Conservation (phyloP, 345 rosid species). For the Psidium friedrichsthalianum region DNA sequence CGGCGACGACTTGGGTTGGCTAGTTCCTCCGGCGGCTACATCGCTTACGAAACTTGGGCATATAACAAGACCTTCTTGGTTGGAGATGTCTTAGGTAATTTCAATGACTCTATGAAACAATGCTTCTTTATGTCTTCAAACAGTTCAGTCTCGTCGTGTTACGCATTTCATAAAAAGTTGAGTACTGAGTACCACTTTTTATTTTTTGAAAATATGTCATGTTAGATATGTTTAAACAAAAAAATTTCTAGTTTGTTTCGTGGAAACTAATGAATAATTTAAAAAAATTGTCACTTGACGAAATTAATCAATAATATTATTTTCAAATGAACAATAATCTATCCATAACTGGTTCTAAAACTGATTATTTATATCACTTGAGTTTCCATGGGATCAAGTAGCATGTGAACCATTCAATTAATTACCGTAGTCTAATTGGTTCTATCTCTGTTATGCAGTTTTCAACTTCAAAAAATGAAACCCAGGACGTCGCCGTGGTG, state of each 20-base stretch:
- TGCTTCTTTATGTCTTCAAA: not conserved
- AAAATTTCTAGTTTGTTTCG: not conserved
- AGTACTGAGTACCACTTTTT: not conserved
- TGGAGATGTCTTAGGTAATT: slow-evolving; percentile 35
- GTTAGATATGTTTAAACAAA: not conserved
- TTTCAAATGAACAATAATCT: not conserved
- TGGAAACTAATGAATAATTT: not conserved
- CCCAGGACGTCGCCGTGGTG: slow-evolving; percentile 46
- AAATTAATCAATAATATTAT: not conserved
- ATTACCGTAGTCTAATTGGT: not conserved
- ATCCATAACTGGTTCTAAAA: not conserved
- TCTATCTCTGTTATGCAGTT: slow-evolving; percentile 11
- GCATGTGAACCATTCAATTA: not conserved
- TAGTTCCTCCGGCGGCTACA: slow-evolving; percentile 11
- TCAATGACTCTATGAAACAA: not conserved
- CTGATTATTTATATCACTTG: not conserved
- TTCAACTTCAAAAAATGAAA: slow-evolving; percentile 35
- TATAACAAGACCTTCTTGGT: slow-evolving; percentile 20
- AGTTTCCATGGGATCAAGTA: not conserved
- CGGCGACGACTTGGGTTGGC: slow-evolving; percentile 27
- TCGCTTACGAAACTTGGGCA: slow-evolving; percentile 28
- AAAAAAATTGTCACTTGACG: not conserved
- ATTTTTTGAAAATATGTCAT: not conserved
- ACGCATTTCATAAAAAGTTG: not conserved
- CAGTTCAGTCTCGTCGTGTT: not conserved